A percentile compares a stretch with the other conserved stretches of the same genome.
Conservation (phyloP, 2,329 filamentous ascomycete species). For the Lachnellula cervina region DNA sequence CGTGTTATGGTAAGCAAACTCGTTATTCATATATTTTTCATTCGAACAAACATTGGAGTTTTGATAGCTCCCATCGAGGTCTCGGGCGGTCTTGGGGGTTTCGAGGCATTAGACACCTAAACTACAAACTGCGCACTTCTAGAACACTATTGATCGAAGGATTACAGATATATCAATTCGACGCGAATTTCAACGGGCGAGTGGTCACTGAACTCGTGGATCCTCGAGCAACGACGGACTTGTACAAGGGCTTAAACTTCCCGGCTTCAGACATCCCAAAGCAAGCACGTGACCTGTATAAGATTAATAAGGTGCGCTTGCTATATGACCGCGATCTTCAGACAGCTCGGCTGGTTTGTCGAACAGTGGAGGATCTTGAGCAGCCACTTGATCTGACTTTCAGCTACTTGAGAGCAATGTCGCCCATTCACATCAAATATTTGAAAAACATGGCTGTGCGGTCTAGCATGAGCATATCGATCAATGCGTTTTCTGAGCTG, state of each 20-base stretch:
- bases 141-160: too few relatives aligned
- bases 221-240: conserved; percentile 69
- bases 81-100: too few relatives aligned
- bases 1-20: conserved; percentile 60
- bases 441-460: conserved; percentile 83
- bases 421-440: conserved; percentile 84
- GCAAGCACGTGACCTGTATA: conserved; percentile 85
- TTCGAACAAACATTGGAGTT: too few relatives aligned
- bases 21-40: neutral
- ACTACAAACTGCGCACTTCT: too few relatives aligned
- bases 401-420: conserved; percentile 84
- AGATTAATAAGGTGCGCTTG: conserved; percentile 81
- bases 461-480: conserved; percentile 92
- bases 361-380: conserved; percentile 67
- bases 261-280: conserved; percentile 82
- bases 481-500: conserved; percentile 77
- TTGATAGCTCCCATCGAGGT: too few relatives aligned
- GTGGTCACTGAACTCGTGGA: conserved; percentile 87
- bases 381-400: conserved; percentile 64
- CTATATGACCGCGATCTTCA: conserved; percentile 79
- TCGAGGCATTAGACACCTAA: too few relatives aligned
- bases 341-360: conserved; percentile 77
- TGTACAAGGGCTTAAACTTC: conserved; percentile 85
- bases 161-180: conserved; percentile 73
- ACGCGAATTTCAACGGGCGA: conserved; percentile 73